Evolutionary conservation across 2,329 filamentous ascomycete species (phyloP).

Genomic region (Pseudogymnoascus sp.): DNA sequence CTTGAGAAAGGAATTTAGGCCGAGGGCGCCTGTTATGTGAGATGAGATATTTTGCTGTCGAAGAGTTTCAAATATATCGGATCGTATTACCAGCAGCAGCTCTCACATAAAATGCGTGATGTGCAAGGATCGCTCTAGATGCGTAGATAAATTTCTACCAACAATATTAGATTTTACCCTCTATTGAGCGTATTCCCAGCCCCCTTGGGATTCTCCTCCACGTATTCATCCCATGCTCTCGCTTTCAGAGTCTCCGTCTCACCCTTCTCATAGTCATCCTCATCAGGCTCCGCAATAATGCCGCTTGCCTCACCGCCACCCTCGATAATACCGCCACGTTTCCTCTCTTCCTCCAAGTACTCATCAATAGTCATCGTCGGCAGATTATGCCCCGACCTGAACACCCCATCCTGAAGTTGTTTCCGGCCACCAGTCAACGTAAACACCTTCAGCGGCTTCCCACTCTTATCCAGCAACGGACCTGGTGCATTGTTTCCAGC

Average conservation of each 20-base stretch:
- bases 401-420: conserved; percentile 71
- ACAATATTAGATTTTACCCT: conserved; percentile 40
- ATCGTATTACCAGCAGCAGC: neutral
- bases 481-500: conserved; percentile 46
- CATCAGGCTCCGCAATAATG: conserved; percentile 64
- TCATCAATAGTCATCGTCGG: conserved; percentile 98
- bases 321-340: conserved; percentile 80
- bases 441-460: conserved; percentile 85
- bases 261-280: conserved; percentile 81
- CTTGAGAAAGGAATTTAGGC: conserved; percentile 7
- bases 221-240: conserved; percentile 89
- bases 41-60: neutral
- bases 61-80: neutral
- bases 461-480: conserved; percentile 67
- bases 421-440: conserved; percentile 73
- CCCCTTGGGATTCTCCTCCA: conserved; percentile 79
- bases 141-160: neutral
- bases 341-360: conserved; percentile 85
- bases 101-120: neutral
- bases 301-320: conserved; percentile 74
- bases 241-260: conserved; percentile 92
- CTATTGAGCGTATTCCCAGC: conserved; percentile 77
- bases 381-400: conserved; percentile 82
- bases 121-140: neutral
- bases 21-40: neutral